phyloP scores from a whole-genome alignment of 352 stramenopile genomes.

The Phytophthora fragariaefolia region DNA sequence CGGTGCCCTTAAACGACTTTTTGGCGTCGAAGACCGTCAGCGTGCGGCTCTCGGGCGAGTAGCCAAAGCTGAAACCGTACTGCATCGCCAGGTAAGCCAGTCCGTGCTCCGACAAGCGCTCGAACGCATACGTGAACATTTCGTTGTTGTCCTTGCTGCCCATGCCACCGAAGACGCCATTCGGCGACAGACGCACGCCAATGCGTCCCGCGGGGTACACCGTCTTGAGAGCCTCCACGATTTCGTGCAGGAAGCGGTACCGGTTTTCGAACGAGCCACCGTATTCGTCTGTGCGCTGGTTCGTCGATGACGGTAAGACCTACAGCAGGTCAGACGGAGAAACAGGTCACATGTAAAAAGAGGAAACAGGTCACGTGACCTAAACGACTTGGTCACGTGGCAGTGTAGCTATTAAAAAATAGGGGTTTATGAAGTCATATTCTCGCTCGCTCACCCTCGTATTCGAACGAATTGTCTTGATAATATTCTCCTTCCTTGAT shows the following conservation, averaged over 20 bases:
- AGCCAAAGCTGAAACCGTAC: constrained; percentile 10
- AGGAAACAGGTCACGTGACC: too few species aligned
- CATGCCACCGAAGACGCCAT: constrained; percentile 6
- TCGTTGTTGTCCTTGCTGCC: constrained; percentile 12
- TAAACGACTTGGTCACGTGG: too few species aligned
- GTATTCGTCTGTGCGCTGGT: constrained; percentile 16
- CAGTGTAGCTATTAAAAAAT: too few species aligned
- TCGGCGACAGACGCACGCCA: constrained; percentile 7
- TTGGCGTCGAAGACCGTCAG: constrained; percentile 15
- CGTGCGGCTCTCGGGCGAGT: background rate
- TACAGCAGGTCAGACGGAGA: too few species aligned
- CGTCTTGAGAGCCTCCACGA: constrained; percentile 9
- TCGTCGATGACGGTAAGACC: constrained; percentile 1
- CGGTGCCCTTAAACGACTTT: constrained; percentile 7
- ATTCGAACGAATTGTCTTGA: too few species aligned
- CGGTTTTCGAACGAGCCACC: constrained; percentile 12
- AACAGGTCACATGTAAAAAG: too few species aligned
- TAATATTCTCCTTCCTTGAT: too few species aligned
- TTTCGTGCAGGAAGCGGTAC: constrained; percentile 5
- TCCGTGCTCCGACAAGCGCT: constrained; percentile 8
- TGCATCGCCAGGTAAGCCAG: constrained; percentile 6
- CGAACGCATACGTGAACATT: constrained; percentile 10
- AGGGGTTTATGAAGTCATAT: too few species aligned
- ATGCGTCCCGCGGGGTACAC: constrained; percentile 6
- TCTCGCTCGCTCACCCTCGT: too few species aligned